phyloP scores from a whole-genome alignment of 345 rosid genomes.

The Eucalyptus cloeziana region DNA sequence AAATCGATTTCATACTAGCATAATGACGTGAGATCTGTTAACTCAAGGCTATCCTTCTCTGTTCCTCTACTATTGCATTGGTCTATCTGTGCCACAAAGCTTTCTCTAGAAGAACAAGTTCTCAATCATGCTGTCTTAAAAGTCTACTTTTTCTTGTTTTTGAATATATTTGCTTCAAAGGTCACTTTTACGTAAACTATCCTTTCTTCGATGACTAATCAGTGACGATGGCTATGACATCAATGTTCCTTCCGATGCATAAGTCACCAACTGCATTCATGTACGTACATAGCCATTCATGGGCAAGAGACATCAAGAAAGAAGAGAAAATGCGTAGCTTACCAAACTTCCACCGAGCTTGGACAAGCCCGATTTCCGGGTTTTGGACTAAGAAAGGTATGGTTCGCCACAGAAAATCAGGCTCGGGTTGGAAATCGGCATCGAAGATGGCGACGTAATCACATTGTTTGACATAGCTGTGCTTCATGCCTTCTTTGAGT shows the following conservation, averaged over 20 bases:
- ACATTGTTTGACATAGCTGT: conserved; percentile 59
- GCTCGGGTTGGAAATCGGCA: conserved; percentile 85
- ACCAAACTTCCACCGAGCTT: conserved; percentile 96
- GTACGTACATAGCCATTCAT: not conserved
- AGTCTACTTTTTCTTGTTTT: not conserved
- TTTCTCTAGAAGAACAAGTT: not conserved
- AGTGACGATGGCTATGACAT: not conserved
- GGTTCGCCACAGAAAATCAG: conserved; percentile 65
- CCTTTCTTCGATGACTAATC: not conserved
- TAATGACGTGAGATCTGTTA: not conserved
- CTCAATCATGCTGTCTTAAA: not conserved
- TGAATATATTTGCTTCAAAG: not conserved
- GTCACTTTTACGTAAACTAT: not conserved
- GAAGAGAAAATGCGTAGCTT: not conserved
- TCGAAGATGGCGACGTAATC: conserved; percentile 79
- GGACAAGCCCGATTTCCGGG: conserved; percentile 66
- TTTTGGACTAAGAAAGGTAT: conserved; percentile 61
- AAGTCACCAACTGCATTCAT: not conserved
- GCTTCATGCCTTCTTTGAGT: conserved; percentile 69
- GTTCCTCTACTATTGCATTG: not conserved
- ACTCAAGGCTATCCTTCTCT: not conserved
- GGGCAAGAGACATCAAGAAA: not conserved
- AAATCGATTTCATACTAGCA: not conserved
- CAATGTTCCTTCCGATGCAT: not conserved
- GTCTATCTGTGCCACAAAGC: not conserved